Evolutionary conservation across 164 flowering plant genomes (phyloP), one percentile per base, ranked within the genome.

Genomic region (Cinnamomum micranthum): DNA sequence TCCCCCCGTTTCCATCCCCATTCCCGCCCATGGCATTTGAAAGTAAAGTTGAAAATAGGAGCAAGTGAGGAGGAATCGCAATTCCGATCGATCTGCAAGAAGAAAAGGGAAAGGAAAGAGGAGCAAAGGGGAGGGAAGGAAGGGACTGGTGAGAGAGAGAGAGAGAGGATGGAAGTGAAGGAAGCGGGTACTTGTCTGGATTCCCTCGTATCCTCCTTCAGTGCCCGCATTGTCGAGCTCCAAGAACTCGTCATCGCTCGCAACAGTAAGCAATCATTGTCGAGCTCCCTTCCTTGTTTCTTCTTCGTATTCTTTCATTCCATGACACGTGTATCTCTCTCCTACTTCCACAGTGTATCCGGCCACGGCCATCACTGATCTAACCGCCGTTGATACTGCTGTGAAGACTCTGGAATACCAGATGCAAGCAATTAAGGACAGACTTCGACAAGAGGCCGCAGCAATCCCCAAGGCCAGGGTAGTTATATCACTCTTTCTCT

Each of bases 401-500:
- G 78, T 93, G 84, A 87, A 83, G 77, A 86, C 87, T 0, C 84
- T 95, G 97, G 97, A 95, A 87, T 86, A 85, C 74, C 98, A 95
- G 82, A 83, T 95, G 17, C 88, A 89, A 71, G 82, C 89, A 19
- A 88, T 95, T 75, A 91, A 92, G 80, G 84, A 87, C 55, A 86
- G 93, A 2, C 51, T 95, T 77, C 87, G 89, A 17, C 97, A 93
- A 69, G 99, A 95, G 68, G 79, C 85, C 33, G 82, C 81, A 80
- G 93, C 95, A 3, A 86, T 95, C 60, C 97, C 97, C 62, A 95
- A 95, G 83, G 97, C 97, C 58, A 92, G 88, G 73, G 98, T 88
- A 76, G n/a, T n/a, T n/a, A n/a, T n/a, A n/a, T 50, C 0, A 64
- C 24, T 68, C 24, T 6, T 0, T 68, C 24, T 68, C 24, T 6